Conservation (phyloP, 1,284 basidiomycete species). For the Puccinia polysora region DNA sequence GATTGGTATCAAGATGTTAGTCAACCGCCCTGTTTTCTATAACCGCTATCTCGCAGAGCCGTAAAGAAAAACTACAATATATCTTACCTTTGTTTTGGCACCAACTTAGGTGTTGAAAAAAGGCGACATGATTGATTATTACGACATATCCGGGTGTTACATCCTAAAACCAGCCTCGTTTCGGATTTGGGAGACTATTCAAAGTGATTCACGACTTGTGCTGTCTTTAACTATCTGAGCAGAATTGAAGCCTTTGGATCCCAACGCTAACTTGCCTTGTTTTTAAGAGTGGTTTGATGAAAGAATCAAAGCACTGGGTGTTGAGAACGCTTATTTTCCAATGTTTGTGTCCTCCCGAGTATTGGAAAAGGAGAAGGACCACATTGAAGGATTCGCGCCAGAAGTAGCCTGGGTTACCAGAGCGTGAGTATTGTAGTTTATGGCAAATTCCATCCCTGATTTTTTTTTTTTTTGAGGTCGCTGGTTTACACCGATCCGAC, state of each 20-base stretch:
- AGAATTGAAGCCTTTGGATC: constrained; percentile 12
- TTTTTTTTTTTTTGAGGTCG: not conserved
- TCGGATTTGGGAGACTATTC: constrained; percentile 93
- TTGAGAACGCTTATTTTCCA: constrained; percentile 97
- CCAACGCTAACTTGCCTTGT: not conserved
- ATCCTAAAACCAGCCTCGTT: constrained; percentile 97
- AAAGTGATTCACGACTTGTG: constrained; percentile 56
- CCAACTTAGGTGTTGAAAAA: constrained; percentile 78
- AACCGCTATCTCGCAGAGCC: constrained; percentile 22
- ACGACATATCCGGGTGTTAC: constrained; percentile 97
- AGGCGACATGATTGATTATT: constrained; percentile 99
- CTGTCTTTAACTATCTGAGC: not conserved
- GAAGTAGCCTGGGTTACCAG: constrained; percentile 99
- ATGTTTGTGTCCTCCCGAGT: constrained; percentile 95
- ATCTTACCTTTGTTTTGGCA: not conserved
- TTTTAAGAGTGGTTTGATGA: constrained; percentile 79
- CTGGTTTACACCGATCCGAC: not conserved
- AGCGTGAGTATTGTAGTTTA: constrained; percentile 63
- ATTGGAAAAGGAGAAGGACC: constrained; percentile 93
- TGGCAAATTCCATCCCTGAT: not conserved
- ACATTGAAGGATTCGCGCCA: constrained; percentile 99
- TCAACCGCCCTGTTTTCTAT: not conserved
- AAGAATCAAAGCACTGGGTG: constrained; percentile 87
- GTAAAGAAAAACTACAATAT: not conserved
- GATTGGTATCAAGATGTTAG: constrained; percentile 41